Evolutionary conservation across 108 stramenopile genomes (phyloP), one percentile per base, ranked within the genome.

Genomic region (Discostella stelligeroides): DNA sequence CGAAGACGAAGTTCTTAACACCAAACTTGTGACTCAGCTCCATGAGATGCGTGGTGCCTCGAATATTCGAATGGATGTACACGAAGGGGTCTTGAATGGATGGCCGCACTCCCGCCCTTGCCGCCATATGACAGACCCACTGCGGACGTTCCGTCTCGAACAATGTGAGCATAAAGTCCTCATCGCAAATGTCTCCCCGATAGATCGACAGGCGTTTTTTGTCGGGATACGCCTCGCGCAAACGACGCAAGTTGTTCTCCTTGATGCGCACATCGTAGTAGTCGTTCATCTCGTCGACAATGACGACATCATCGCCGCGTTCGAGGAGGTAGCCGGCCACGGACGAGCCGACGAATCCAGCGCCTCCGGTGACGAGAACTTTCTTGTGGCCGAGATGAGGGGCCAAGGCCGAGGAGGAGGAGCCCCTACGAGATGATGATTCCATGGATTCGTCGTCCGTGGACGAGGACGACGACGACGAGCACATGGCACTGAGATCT

Each of bases 201-300:
- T 91, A 91, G 60, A 94, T 84, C n/a, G 78, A 24, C 5, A 91
- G 63, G 3, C 86, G 72, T 5, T 58, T 56, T 15, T 84, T 50
- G 11, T 73, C 69, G 0, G 77, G 76, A 39, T 70, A 88, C n/a
- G 76, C 40, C 23, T 72, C 68, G 14, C 53, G 58, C 23, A 97
- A 79, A 41, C 84, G 82, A 12, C 62, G 58, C 23, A 99, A 66
- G 76, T 97, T 99, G 59, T 80, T 54, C 34, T 92, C 85, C 90
- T 99, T 99, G 76, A 95, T 82, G 49, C 64, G 62, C 9, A 94
- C 89, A 70, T 96, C 96, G 67, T 99, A 99, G 80, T 99, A 99
- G 63, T 97, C 97, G 69, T 99, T 99, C 82, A 99, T 91, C 75
- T 99, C 98, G 71, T 99, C 98, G 28, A 99, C 90, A 49, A 98